A percentile compares a stretch with the other conserved stretches of the same genome.
Evolutionary conservation across 345 rosid genomes (phyloP).

Genomic region (Linum usitatissimum): DNA sequence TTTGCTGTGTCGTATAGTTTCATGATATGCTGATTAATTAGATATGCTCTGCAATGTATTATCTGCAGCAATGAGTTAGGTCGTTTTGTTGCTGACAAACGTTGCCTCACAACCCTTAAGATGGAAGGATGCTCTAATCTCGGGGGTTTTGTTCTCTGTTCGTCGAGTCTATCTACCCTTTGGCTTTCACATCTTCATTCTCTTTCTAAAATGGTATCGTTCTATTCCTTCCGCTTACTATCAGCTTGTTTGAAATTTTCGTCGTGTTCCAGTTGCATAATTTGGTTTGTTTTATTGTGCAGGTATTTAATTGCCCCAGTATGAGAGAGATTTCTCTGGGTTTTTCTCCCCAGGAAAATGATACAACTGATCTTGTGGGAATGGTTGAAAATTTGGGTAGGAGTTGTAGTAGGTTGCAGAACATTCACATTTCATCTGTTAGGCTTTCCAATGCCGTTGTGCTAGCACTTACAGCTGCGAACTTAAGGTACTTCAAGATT

Average conservation of each 20-base stretch:
- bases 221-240: not conserved
- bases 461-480: conserved; percentile 73
- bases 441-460: conserved; percentile 72
- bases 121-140: conserved; percentile 92
- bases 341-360: conserved; percentile 73
- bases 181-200: conserved; percentile 84
- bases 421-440: conserved; percentile 74
- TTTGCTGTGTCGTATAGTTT: not conserved
- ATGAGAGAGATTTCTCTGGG: conserved; percentile 73
- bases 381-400: conserved; percentile 70
- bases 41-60: conserved; percentile 11
- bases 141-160: conserved; percentile 66
- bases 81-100: conserved; percentile 92
- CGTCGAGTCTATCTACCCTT: conserved; percentile 68
- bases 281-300: not conserved
- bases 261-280: conserved; percentile 1
- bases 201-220: conserved; percentile 62
- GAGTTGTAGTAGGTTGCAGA: conserved; percentile 60
- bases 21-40: conserved; percentile 6
- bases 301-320: conserved; percentile 80
- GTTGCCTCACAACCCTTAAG: conserved; percentile 68
- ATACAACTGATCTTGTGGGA: conserved; percentile 55
- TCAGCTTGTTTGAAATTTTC: not conserved
- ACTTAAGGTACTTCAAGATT: conserved; percentile 54
- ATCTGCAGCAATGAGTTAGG: conserved; percentile 67